A percentile compares a stretch with the other conserved stretches of the same genome.
phyloP scores from a whole-genome alignment of 768 basidiomycete genomes.

The Dendrothele bispora region DNA sequence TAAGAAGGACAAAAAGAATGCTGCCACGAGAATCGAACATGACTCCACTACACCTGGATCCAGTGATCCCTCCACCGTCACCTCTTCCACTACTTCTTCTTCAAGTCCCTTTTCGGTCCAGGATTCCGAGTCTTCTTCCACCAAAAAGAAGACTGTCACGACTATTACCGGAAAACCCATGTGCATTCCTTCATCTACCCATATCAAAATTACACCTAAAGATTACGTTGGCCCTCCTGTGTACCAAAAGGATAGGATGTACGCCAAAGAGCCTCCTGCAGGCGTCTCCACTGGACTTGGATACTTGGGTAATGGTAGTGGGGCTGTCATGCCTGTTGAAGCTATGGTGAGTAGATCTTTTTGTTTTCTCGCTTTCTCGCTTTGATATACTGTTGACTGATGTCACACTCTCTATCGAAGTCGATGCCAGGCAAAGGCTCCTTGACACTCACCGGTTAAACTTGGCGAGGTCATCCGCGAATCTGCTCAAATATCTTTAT shows the following conservation, averaged over 20 bases:
- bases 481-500: constrained; percentile 91
- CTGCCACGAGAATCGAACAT: constrained; percentile 10
- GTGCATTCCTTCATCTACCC: constrained; percentile 74
- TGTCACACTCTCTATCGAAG: constrained; percentile 36
- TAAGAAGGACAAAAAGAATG: too few species aligned
- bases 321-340: constrained; percentile 97
- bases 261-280: constrained; percentile 46
- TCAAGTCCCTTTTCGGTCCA: constrained; percentile 47
- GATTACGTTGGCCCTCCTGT: constrained; percentile 96
- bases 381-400: not conserved
- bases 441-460: constrained; percentile 91
- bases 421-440: constrained; percentile 96
- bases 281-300: constrained; percentile 96
- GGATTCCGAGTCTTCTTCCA: constrained; percentile 9
- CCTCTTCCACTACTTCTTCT: constrained; percentile 9
- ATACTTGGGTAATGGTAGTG: constrained; percentile 94
- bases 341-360: constrained; percentile 71
- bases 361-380: not conserved
- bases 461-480: constrained; percentile 98
- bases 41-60: constrained; percentile 25
- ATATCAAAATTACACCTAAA: constrained; percentile 80
- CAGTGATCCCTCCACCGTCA: constrained; percentile 57
- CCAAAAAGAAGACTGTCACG: constrained; percentile 34
- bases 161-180: constrained; percentile 84
- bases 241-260: constrained; percentile 95